Evolutionary conservation across 2,329 filamentous ascomycete genomes (phyloP).

Genomic region (Aurifilum marmelostoma): DNA sequence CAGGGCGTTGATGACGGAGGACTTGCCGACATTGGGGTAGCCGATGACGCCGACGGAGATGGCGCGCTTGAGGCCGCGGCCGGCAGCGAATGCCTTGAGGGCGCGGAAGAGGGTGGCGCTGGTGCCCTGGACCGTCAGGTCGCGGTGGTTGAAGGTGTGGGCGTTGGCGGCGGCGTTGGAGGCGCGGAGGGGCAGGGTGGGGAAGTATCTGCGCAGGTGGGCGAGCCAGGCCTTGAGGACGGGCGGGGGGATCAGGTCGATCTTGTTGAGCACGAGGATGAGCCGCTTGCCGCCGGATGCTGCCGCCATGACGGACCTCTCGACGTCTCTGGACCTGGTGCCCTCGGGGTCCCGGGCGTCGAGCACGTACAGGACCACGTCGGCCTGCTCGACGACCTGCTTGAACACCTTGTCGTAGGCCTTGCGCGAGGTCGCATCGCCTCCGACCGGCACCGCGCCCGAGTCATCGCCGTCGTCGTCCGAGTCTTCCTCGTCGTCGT

Average conservation of each 20-base stretch:
- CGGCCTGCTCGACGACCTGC: slow-evolving; percentile 83
- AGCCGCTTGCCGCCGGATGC: slow-evolving; percentile 82
- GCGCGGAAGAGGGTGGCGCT: slow-evolving; percentile 84
- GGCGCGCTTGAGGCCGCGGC: slow-evolving; percentile 83
- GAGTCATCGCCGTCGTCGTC: slow-evolving; percentile 60
- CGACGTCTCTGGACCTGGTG: slow-evolving; percentile 86
- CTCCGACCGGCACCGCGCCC: slow-evolving; percentile 53
- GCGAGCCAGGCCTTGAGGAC: slow-evolving; percentile 84
- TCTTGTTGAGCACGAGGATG: slow-evolving; percentile 94
- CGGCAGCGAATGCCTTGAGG: slow-evolving; percentile 84
- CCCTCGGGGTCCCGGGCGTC: slow-evolving; percentile 91
- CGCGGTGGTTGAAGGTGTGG: slow-evolving; percentile 88
- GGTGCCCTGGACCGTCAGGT: slow-evolving; percentile 84
- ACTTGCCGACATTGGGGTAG: slow-evolving; percentile 96
- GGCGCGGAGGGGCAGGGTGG: slow-evolving; percentile 85
- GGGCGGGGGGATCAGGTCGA: slow-evolving; percentile 82
- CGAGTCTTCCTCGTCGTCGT: slow-evolving; percentile 39
- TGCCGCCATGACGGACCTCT: slow-evolving; percentile 89
- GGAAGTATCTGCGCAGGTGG: slow-evolving; percentile 86
- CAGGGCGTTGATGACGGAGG: slow-evolving; percentile 92
- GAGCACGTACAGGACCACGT: slow-evolving; percentile 90
- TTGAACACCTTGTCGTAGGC: slow-evolving; percentile 97
- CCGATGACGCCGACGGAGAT: slow-evolving; percentile 92
- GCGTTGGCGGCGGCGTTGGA: slow-evolving; percentile 82
- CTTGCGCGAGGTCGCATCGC: slow-evolving; percentile 70